A percentile compares a stretch with the other conserved stretches of the same genome.
These are phyloP conservation scores for Coemansia sp. DNA, from an alignment of 192 early-diverging fungal species.

Conservation along the genomic window DNA sequence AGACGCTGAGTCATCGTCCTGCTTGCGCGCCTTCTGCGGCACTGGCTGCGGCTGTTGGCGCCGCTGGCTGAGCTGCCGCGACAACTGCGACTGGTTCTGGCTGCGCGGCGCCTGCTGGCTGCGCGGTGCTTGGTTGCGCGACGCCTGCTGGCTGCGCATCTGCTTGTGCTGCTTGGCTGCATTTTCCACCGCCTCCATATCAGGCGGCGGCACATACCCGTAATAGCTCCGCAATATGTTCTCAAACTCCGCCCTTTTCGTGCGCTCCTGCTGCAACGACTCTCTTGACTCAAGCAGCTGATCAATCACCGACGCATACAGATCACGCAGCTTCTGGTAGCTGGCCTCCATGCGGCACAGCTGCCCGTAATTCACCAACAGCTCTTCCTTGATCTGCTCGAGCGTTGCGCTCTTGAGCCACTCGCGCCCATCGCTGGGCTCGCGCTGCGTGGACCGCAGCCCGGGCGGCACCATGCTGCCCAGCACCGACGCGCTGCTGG, in stretches of 20 bases:
- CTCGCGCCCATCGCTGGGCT: slow-evolving; percentile 5
- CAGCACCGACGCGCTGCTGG: slow-evolving; percentile 29
- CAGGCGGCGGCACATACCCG: slow-evolving; percentile 23
- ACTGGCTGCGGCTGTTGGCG: slow-evolving; percentile 25
- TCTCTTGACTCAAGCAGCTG: slow-evolving; percentile 47
- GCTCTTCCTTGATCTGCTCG: slow-evolving; percentile 45
- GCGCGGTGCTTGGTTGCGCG: not conserved
- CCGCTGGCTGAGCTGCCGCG: slow-evolving; percentile 28
- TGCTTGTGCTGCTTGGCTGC: not conserved
- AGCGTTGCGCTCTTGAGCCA: slow-evolving; percentile 40
- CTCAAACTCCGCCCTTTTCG: slow-evolving; percentile 35
- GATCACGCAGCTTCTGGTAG: slow-evolving; percentile 50
- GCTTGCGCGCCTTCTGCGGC: slow-evolving; percentile 6
- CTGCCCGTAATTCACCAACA: slow-evolving; percentile 52
- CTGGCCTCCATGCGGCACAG: slow-evolving; percentile 49
- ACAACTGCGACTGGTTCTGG: slow-evolving; percentile 11
- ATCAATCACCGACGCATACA: slow-evolving; percentile 46
- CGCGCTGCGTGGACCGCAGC: slow-evolving; percentile 24
- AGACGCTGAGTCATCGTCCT: slow-evolving; percentile 39
- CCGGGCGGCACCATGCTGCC: slow-evolving; percentile 46
- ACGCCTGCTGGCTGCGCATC: slow-evolving; percentile 5
- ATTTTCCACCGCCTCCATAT: not conserved
- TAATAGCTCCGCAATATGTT: slow-evolving; percentile 38
- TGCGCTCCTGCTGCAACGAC: slow-evolving; percentile 40
- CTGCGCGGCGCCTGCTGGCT: not conserved